phyloP scores from a whole-genome alignment of 164 flowering plant species.

The Piper longum region DNA sequence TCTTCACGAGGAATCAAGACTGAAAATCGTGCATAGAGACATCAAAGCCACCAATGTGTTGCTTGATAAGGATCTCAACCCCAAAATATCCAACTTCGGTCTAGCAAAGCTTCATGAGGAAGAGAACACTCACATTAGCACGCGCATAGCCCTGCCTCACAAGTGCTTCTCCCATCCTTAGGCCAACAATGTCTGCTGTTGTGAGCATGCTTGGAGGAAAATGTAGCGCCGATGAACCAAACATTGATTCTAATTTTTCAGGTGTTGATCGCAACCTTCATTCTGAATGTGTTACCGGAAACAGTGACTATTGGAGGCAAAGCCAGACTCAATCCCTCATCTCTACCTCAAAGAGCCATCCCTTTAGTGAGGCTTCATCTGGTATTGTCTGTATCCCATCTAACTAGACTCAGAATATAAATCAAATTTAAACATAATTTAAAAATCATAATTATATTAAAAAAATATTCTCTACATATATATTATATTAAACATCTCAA shows the following conservation, averaged over 20 bases:
- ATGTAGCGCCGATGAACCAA: neutral
- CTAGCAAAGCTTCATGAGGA: slow-evolving; percentile 35
- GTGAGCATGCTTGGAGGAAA: slow-evolving; percentile 67
- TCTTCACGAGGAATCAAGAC: slow-evolving; percentile 59
- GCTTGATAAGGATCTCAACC: slow-evolving; percentile 23
- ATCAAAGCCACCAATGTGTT: slow-evolving; percentile 32
- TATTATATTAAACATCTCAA: too few relatives aligned
- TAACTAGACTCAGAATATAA: neutral
- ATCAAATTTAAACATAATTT: too few relatives aligned
- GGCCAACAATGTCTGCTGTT: slow-evolving; percentile 66
- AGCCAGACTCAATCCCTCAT: neutral
- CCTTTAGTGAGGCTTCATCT: neutral
- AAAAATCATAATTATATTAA: too few relatives aligned
- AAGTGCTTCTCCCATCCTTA: slow-evolving; percentile 50
- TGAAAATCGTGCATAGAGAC: slow-evolving; percentile 43
- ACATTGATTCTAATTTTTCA: neutral
- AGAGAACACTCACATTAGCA: slow-evolving; percentile 32
- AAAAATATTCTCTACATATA: too few relatives aligned
- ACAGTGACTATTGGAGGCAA: neutral
- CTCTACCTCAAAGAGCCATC: neutral
- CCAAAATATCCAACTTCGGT: slow-evolving; percentile 45
- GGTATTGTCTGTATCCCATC: neutral
- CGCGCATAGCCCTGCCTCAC: slow-evolving; percentile 45
- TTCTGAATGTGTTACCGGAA: neutral
- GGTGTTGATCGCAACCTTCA: neutral